Evolutionary conservation across 169 alveolate genomes (phyloP).

Genomic region (Plasmodium adleri): DNA sequence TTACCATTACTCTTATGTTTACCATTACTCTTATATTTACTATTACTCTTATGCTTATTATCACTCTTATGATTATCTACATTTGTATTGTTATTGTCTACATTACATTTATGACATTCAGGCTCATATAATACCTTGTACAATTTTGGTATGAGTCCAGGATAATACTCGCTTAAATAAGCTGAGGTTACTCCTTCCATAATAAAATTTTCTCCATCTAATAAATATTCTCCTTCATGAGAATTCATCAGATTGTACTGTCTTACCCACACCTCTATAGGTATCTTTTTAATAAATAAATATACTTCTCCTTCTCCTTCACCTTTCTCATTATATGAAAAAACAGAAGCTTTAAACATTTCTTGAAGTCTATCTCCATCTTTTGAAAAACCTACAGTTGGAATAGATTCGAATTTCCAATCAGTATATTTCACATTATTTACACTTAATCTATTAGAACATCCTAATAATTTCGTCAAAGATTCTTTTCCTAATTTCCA

Average conservation of each 20-base stretch:
- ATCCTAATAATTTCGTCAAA: not conserved
- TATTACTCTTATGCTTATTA: too few relatives aligned
- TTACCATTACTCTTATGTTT: too few relatives aligned
- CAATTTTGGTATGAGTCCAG: constrained; percentile 81
- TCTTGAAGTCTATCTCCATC: constrained; percentile 81
- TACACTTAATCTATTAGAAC: constrained; percentile 41
- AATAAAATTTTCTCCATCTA: constrained; percentile 88
- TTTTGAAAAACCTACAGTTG: constrained; percentile 81
- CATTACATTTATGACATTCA: constrained; percentile 16
- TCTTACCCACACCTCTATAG: constrained; percentile 83
- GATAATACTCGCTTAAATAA: constrained; percentile 68
- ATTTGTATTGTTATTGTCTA: not conserved
- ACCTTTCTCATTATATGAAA: constrained; percentile 17
- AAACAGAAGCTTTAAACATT: constrained; percentile 74
- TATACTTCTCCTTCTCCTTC: constrained; percentile 22
- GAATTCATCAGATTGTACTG: constrained; percentile 81
- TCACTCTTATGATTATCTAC: not conserved
- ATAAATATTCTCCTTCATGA: constrained; percentile 83
- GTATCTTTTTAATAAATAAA: constrained; percentile 83
- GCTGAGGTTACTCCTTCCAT: constrained; percentile 87
- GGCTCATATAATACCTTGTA: constrained; percentile 80
- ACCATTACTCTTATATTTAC: too few relatives aligned
- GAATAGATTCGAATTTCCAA: constrained; percentile 79
- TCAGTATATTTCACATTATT: constrained; percentile 78
- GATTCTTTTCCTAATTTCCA: constrained; percentile 20